phyloP scores from a whole-genome alignment of 345 rosid species.

The Eucalyptus grandis region DNA sequence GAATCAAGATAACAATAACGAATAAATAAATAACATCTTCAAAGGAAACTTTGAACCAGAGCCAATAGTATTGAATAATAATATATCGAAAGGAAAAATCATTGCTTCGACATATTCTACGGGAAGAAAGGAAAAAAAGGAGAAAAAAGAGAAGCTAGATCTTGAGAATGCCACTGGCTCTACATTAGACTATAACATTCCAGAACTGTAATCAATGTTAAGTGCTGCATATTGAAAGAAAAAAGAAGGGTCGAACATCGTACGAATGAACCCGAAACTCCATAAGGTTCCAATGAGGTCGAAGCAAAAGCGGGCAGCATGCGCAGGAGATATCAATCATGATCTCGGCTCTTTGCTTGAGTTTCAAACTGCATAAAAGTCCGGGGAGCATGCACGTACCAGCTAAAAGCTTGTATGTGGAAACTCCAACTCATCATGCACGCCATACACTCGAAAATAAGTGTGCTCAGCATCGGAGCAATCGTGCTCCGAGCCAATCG shows the following conservation, averaged over 20 bases:
- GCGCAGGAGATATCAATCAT: neutral
- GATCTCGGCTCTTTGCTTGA: neutral
- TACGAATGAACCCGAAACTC: neutral
- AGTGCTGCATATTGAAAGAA: neutral
- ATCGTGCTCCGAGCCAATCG: neutral
- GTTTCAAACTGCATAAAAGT: neutral
- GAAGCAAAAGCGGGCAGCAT: neutral
- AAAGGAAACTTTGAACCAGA: neutral
- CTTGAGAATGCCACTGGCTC: neutral
- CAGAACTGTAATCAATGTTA: neutral
- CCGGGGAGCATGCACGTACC: neutral
- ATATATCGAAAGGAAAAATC: neutral
- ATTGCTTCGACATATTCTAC: neutral
- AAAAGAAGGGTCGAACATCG: neutral
- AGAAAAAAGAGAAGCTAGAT: neutral
- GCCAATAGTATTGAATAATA: neutral
- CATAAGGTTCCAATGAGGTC: neutral
- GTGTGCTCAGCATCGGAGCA: neutral
- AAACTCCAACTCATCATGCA: neutral
- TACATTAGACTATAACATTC: neutral
- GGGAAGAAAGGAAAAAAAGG: neutral
- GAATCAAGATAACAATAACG: neutral
- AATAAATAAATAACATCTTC: neutral
- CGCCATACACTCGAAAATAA: neutral
- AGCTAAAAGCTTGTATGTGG: neutral